Evolutionary conservation across 306 rosid species (phyloP).

Genomic region (Hippophae tibetana): DNA sequence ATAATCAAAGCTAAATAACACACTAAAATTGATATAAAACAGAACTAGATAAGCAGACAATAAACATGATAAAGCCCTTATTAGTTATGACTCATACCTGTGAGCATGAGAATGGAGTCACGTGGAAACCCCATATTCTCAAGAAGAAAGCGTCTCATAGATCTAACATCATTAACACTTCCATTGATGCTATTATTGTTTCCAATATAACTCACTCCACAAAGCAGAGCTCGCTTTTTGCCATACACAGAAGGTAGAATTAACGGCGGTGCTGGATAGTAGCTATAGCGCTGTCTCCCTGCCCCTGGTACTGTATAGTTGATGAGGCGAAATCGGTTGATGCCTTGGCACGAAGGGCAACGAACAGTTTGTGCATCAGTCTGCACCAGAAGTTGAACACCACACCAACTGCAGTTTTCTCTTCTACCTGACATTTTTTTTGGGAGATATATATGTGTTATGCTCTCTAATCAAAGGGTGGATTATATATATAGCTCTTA

Average conservation of each 20-base stretch:
- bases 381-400: conserved; percentile 27
- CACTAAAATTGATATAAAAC: not conserved
- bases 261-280: conserved; percentile 2
- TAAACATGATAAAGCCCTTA: not conserved
- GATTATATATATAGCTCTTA: no score
- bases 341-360: conserved; percentile 36
- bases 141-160: conserved; percentile 43
- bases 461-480: not conserved
- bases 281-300: not conserved
- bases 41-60: not conserved
- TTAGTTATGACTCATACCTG: conserved; percentile 23
- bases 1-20: no score
- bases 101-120: conserved; percentile 44
- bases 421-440: conserved; percentile 14
- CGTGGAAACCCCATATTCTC: conserved; percentile 34
- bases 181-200: conserved; percentile 29
- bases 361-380: conserved; percentile 13
- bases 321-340: conserved; percentile 14
- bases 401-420: conserved; percentile 32
- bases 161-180: conserved; percentile 35
- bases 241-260: conserved; percentile 20
- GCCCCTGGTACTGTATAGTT: not conserved
- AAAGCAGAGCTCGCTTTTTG: conserved; percentile 35
- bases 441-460: not conserved
- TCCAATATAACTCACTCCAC: conserved; percentile 43